Evolutionary conservation across 345 rosid genomes (phyloP).

Genomic region (Fremontodendron californicum): DNA sequence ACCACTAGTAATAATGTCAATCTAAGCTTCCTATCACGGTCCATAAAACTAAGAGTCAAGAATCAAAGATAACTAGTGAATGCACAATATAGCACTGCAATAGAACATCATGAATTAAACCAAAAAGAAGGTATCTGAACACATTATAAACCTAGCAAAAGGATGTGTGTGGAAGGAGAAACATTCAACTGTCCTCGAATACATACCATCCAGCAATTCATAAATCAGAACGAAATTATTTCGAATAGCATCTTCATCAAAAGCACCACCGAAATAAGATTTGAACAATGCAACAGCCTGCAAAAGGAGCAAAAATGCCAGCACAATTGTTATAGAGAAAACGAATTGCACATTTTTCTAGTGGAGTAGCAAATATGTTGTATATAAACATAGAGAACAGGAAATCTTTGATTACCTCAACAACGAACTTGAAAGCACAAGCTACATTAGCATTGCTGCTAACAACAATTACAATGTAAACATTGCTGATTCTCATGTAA

Average conservation of each 20-base stretch:
- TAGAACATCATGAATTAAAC: background rate
- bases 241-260: conserved; percentile 94
- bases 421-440: conserved; percentile 95
- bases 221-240: conserved; percentile 94
- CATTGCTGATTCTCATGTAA: conserved; percentile 96
- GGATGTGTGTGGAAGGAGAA: background rate
- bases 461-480: conserved; percentile 87
- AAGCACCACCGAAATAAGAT: conserved; percentile 96
- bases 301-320: conserved; percentile 16
- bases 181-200: background rate
- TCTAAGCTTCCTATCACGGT: background rate
- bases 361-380: background rate
- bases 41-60: background rate
- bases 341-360: background rate
- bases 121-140: background rate
- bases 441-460: conserved; percentile 99
- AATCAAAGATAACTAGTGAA: background rate
- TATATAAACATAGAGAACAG: background rate
- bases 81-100: background rate
- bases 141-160: background rate
- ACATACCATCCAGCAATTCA: conserved; percentile 87
- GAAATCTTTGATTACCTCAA: conserved; percentile 52
- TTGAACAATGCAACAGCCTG: conserved; percentile 94
- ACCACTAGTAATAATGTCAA: background rate
- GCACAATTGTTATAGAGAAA: background rate